Evolutionary conservation across 2,329 filamentous ascomycete genomes (phyloP).

Genomic region (Chaetoscypha palmicola): DNA sequence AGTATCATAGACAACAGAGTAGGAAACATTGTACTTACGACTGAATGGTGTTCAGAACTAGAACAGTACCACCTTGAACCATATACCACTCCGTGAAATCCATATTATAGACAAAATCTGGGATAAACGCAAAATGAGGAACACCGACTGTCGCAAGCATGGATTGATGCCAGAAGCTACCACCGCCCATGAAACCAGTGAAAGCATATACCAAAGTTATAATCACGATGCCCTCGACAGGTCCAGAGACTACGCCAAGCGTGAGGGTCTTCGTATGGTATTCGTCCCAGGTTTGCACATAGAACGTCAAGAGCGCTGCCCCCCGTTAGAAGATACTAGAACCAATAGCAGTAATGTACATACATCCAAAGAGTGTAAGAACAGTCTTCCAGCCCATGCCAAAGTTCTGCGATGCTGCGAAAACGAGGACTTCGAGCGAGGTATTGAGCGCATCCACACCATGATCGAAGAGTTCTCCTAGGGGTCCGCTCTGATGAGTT

Average conservation of each 20-base stretch:
- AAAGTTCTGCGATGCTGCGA: constrained; percentile 86
- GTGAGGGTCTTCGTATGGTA: constrained; percentile 97
- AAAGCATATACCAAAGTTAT: constrained; percentile 74
- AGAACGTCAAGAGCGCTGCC: constrained; percentile 86
- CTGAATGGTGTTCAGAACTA: constrained; percentile 77
- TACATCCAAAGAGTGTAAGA: constrained; percentile 73
- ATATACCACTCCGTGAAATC: constrained; percentile 92
- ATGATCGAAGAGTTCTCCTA: constrained; percentile 96
- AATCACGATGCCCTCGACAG: constrained; percentile 87
- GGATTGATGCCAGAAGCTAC: constrained; percentile 85
- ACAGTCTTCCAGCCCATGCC: constrained; percentile 90
- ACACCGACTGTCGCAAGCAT: constrained; percentile 69
- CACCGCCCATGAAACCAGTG: constrained; percentile 79
- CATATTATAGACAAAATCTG: constrained; percentile 65
- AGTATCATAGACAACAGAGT: too few species aligned
- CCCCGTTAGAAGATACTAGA: constrained; percentile 8
- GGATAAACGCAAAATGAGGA: constrained; percentile 56
- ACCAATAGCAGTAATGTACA: constrained; percentile 25
- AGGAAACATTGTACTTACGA: too few species aligned
- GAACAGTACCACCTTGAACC: constrained; percentile 72
- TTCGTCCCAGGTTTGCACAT: constrained; percentile 98
- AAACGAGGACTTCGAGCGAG: constrained; percentile 84
- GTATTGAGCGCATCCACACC: constrained; percentile 97
- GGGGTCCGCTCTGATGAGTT: constrained; percentile 83
- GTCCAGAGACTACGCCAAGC: constrained; percentile 84